These are phyloP conservation scores for Saccharomycopsis sp. DNA, from an alignment of 805 yeast species.

Conservation along the genomic window DNA sequence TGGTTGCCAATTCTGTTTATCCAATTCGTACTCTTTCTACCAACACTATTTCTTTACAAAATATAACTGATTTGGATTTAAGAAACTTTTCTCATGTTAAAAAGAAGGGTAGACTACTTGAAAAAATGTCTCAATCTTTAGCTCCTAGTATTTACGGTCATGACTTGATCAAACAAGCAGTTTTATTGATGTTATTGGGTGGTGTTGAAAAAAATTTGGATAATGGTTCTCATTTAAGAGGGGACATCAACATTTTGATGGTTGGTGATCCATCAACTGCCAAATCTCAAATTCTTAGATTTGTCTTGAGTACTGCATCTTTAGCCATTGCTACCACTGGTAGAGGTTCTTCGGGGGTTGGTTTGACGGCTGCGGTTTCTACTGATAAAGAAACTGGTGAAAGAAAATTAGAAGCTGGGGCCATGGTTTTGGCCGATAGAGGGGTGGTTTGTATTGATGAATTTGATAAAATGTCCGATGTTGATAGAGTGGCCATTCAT, in stretches of 20 bases:
- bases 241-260: slow-evolving; percentile 92
- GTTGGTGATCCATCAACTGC: slow-evolving; percentile 99
- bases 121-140: slow-evolving; percentile 68
- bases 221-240: slow-evolving; percentile 94
- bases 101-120: slow-evolving; percentile 62
- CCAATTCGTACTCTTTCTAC: slow-evolving; percentile 82
- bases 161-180: slow-evolving; percentile 83
- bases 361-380: slow-evolving; percentile 98
- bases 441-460: slow-evolving; percentile 98
- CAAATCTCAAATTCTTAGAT: slow-evolving; percentile 88
- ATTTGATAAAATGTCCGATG: slow-evolving; percentile 95
- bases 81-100: slow-evolving; percentile 76
- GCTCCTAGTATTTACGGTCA: slow-evolving; percentile 97
- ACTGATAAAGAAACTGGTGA: slow-evolving; percentile 96
- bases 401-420: slow-evolving; percentile 95
- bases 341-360: slow-evolving; percentile 99
- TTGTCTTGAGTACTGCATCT: slow-evolving; percentile 89
- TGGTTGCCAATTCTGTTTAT: slow-evolving; percentile 82
- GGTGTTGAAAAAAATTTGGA: slow-evolving; percentile 90
- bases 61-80: slow-evolving; percentile 70
- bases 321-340: slow-evolving; percentile 97
- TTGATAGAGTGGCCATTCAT: slow-evolving; percentile 95
- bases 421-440: slow-evolving; percentile 96
- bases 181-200: slow-evolving; percentile 80
- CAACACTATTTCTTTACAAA: slow-evolving; percentile 63